Evolutionary conservation across 257 asterid genomes (phyloP), one percentile per base, ranked within the genome.

Genomic region (Solanum pimpinellifolium): DNA sequence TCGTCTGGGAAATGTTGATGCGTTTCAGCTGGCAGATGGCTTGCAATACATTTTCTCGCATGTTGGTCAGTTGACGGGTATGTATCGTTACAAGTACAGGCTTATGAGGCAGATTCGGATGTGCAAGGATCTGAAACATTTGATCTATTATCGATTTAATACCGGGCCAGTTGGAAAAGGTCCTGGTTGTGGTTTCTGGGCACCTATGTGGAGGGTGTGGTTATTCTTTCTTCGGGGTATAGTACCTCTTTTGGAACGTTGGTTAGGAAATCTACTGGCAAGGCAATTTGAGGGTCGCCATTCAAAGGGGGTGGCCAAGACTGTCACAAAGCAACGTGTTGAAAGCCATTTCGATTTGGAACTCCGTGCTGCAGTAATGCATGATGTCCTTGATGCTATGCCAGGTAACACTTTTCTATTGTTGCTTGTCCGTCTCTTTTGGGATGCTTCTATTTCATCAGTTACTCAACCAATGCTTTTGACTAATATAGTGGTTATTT

Each of bases 151-250:
- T 89, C 95, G 99, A 84, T 97, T 97, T 86, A 97, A 97, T 88
- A 97, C 99, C 41, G 99, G 99, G 89, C 99, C 99, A 2, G 99
- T 97, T 83, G 99, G 99, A 76, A 97, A 97, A 90, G 99, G 99
- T 52, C 99, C 99, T 75, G 99, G 99, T 10, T 97, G 99, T 96
- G 99, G 99, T 81, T 93, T 97, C 88, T 97, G 99, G 99, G 99
- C 99, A 33, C 99, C 99, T 76, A 97, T 97, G 99, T 96, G 99
- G 99, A 95, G 99, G 89, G 99, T 97, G 41, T 97, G 99, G 99
- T 88, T 97, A 95, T 97, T 97, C 86, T 97, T 97, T 83, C 99
- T 97, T 70, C 98, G 99, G 87, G 99, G 99, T 27, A 97, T 96
- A 77, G 99, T 97, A 87, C 99, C 99, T 88, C 98, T 97, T 73